Base-by-base conservation (phyloP, 495 filamentous ascomycete species). In the Penicillium desertorum region DNA sequence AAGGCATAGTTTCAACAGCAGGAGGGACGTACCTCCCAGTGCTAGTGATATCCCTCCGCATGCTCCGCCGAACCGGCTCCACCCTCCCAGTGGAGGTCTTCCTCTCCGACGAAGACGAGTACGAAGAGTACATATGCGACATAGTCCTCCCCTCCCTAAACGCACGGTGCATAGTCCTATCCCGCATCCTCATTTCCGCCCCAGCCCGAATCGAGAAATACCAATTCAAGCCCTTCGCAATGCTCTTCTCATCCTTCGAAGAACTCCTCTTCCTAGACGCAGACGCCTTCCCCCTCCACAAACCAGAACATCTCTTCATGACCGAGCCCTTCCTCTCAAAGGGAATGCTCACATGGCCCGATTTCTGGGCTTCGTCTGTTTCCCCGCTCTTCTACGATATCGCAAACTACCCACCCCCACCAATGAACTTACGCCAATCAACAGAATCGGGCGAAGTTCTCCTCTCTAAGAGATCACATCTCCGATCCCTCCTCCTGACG, bases 301-400 rank as follows among this genome's bases (percentile, higher is more conserved):
- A 71, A 14, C 79, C 80, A 2, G 74, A 76, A 25, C 1, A 12
- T 1, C 59, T 80, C 14, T 79, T 82, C 70, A 68, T 14, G 14
- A 65, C 22, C 36, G 56, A 78, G 23, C 78, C 78, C 0, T 84
- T 77, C 66, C 51, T 46, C 2, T 71, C 70, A 4, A 70, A 56
- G 0, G 77, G 79, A 1, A 61, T 85, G n/a, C 67, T 84, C 5
- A 75, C 74, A 22, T 86, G 79, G 80, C 80, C 82, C 4, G 83
- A 84, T 58, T 83, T 81, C 62, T 85, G 80, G 79, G 71, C 68
- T 3, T 66, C 72, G 0, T 79, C 80, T 0, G 62, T 55, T 4
- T 79, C 79, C 1, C 74, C 73, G 0, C 47, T 68, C 23, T 86
- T 78, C 70, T 83, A 77, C 63, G 61, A 67, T 22, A 81, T 86